Percentiles rank a stretch among this genome's conserved stretches.
Evolutionary conservation across 2,329 filamentous ascomycete species (phyloP).

Genomic region (Plenodomus lindquistii): DNA sequence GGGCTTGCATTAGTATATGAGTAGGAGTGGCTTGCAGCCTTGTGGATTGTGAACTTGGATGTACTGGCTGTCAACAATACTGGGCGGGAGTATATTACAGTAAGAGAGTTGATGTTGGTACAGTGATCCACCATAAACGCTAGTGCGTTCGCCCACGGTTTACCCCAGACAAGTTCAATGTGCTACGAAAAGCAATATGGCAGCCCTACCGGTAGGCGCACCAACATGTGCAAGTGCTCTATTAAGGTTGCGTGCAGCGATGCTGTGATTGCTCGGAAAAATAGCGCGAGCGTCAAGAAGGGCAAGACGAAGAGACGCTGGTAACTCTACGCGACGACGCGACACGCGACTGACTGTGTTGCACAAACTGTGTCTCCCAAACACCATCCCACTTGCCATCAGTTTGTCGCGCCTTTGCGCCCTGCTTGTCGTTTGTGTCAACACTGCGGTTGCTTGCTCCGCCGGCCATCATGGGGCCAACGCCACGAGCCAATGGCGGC

Average conservation of each 20-base stretch:
- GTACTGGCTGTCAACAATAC: background rate
- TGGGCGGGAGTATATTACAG: no score
- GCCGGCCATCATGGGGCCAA: conserved; percentile 11
- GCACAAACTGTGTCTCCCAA: background rate
- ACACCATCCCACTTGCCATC: background rate
- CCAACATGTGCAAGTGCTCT: background rate
- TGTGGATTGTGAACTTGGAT: no score
- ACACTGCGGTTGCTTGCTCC: conserved; percentile 4
- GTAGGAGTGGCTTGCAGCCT: no score
- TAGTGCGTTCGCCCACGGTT: background rate
- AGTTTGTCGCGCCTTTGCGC: background rate
- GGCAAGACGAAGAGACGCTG: conserved; percentile 10
- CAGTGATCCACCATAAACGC: background rate
- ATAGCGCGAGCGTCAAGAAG: conserved; percentile 18
- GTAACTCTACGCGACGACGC: conserved; percentile 21
- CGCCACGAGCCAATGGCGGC: conserved; percentile 22
- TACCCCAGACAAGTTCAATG: background rate
- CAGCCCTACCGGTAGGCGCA: background rate
- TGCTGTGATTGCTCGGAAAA: conserved; percentile 22
- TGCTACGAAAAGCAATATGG: no score
- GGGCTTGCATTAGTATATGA: background rate
- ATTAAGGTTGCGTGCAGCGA: conserved; percentile 2
- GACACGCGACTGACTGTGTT: background rate
- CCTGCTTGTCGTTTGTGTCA: background rate
- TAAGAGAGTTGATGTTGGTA: background rate